A percentile compares a stretch with the other conserved stretches of the same genome.
phyloP scores from a whole-genome alignment of 2,329 filamentous ascomycete genomes.

The Emergomyces pasteurianus region DNA sequence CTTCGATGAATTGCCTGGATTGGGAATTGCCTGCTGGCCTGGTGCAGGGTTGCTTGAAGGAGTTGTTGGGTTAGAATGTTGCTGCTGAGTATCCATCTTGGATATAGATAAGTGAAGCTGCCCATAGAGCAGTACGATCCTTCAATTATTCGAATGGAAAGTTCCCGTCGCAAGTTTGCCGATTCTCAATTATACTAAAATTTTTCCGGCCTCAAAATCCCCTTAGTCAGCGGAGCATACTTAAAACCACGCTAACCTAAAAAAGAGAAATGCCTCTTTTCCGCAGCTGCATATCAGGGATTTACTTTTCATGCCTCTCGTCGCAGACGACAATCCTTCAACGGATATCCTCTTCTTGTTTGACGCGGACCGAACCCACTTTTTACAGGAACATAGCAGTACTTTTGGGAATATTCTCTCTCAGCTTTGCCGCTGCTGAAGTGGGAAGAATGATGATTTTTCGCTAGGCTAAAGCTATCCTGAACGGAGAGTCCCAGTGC shows the following conservation, averaged over 20 bases:
- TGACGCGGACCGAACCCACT: neutral
- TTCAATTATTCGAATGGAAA: neutral
- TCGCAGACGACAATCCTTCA: neutral
- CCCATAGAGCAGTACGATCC: conserved; percentile 4
- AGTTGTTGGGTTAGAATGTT: conserved; percentile 4
- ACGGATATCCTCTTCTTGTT: neutral
- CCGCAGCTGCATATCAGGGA: neutral
- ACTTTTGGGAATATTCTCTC: neutral
- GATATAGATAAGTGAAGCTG: neutral
- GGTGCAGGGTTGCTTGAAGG: conserved; percentile 1
- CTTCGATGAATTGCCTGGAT: neutral
- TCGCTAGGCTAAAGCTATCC: neutral
- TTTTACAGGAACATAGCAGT: neutral
- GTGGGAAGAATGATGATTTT: conserved; percentile 1
- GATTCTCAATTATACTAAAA: neutral
- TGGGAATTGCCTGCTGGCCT: neutral
- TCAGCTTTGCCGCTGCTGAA: conserved; percentile 3
- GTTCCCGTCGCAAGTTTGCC: neutral
- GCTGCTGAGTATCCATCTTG: conserved; percentile 10
- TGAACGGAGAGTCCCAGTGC: neutral
- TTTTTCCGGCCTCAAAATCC: neutral
- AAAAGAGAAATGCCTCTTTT: neutral
- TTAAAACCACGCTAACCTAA: too few species aligned
- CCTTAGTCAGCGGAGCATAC: conserved; percentile 4
- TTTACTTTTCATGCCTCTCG: neutral